Evolutionary conservation across 2,329 filamentous ascomycete species (phyloP).

Genomic region (Ophiocordyceps robertsii): DNA sequence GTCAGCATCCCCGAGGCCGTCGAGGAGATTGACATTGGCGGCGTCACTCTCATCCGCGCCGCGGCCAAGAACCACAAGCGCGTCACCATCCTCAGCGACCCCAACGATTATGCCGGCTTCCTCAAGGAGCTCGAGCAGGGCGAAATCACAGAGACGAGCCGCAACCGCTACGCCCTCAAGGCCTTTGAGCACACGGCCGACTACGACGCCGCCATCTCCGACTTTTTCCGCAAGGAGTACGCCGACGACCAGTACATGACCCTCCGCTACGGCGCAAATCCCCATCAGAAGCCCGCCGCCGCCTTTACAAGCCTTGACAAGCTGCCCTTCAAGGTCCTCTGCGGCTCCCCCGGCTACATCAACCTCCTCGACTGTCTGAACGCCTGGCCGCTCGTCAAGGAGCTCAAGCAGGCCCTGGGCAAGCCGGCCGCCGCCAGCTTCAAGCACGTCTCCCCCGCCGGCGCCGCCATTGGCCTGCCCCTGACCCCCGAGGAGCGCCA

Average conservation of each 20-base stretch:
- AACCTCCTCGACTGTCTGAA: constrained; percentile 95
- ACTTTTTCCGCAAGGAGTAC: constrained; percentile 97
- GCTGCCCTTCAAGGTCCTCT: constrained; percentile 89
- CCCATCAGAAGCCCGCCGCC: constrained; percentile 92
- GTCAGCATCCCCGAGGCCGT: constrained; percentile 95
- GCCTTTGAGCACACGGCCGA: constrained; percentile 97
- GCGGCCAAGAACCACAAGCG: constrained; percentile 96
- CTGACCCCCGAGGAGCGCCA: constrained; percentile 81
- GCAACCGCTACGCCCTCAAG: constrained; percentile 87
- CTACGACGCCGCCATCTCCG: constrained; percentile 88
- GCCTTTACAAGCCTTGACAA: constrained; percentile 61
- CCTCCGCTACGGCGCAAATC: constrained; percentile 91
- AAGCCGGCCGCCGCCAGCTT: constrained; percentile 91
- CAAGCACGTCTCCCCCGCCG: constrained; percentile 97
- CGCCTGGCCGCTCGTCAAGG: constrained; percentile 93
- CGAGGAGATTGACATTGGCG: constrained; percentile 97
- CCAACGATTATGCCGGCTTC: constrained; percentile 86
- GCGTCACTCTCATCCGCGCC: constrained; percentile 88
- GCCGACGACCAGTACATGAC: constrained; percentile 70
- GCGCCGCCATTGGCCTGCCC: constrained; percentile 84
- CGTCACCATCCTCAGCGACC: constrained; percentile 92
- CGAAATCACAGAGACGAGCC: constrained; percentile 72
- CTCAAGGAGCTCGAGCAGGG: constrained; percentile 79
- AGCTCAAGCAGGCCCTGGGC: constrained; percentile 78
- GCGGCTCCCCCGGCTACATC: constrained; percentile 87